Percentiles rank a stretch among this genome's conserved stretches.
Conservation (phyloP, 257 asterid species). For the Datura wrightii region DNA sequence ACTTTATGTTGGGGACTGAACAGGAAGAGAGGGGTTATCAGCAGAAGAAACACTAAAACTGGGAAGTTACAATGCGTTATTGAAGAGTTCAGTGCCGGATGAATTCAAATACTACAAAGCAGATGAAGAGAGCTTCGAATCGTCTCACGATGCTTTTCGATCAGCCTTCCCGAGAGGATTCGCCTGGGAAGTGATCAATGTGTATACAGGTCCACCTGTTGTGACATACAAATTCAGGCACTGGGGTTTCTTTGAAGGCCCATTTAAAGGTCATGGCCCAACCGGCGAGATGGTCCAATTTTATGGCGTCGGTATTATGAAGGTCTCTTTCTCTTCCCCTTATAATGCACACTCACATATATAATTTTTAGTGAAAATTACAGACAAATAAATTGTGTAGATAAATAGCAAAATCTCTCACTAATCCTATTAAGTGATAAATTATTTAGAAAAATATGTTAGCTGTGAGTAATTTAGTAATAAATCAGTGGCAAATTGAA, state of each 20-base stretch:
- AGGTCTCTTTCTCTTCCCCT: conserved; percentile 43
- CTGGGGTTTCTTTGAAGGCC: conserved; percentile 94
- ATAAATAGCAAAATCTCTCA: no score
- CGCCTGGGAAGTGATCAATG: conserved; percentile 82
- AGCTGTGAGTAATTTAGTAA: no score
- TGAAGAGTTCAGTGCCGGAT: conserved; percentile 83
- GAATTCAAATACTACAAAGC: conserved; percentile 77
- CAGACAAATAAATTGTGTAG: no score
- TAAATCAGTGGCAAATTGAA: no score
- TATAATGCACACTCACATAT: background rate
- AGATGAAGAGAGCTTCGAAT: conserved; percentile 81
- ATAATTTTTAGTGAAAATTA: no score
- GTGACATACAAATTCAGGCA: conserved; percentile 82
- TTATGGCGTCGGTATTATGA: conserved; percentile 67
- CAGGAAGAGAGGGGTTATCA: conserved; percentile 72
- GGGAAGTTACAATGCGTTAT: conserved; percentile 82
- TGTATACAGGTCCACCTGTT: conserved; percentile 77
- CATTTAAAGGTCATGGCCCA: conserved; percentile 75
- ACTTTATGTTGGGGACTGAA: no score
- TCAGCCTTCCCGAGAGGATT: conserved; percentile 86
- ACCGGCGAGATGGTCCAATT: conserved; percentile 77
- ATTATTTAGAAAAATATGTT: no score
- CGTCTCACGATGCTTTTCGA: conserved; percentile 72
- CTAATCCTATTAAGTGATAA: no score
- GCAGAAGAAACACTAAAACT: conserved; percentile 70